Evolutionary conservation across 148 eudicot genomes (phyloP).

Genomic region (Cornus suecica): DNA sequence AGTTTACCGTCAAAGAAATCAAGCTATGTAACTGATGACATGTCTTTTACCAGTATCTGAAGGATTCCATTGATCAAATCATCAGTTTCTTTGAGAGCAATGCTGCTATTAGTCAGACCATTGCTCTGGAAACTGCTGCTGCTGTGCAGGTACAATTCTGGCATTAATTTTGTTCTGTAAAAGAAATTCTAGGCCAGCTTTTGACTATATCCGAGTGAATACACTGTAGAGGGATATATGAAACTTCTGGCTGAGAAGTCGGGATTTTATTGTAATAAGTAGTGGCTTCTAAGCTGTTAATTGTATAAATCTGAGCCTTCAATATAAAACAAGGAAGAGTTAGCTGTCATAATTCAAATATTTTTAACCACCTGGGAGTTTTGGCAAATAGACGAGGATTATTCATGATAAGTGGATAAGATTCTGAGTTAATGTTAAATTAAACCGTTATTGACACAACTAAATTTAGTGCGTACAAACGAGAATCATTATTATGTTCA

Average conservation of each 20-base stretch:
- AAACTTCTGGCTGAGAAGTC: neutral
- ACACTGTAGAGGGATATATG: neutral
- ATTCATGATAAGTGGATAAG: neutral
- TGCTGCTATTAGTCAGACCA: slow-evolving; percentile 65
- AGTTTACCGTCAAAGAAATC: neutral
- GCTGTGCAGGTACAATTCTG: slow-evolving; percentile 76
- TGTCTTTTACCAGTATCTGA: slow-evolving; percentile 65
- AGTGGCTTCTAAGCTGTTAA: neutral
- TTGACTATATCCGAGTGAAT: neutral
- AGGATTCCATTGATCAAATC: slow-evolving; percentile 80
- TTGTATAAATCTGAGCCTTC: neutral
- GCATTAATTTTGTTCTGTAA: neutral
- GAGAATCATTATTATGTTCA: neutral
- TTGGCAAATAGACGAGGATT: neutral
- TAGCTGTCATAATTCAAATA: neutral
- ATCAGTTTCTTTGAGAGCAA: slow-evolving; percentile 75
- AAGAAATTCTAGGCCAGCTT: neutral
- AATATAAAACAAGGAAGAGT: neutral
- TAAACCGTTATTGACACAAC: neutral
- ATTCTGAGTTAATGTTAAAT: neutral
- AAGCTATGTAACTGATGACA: slow-evolving; percentile 15
- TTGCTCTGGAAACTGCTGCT: slow-evolving; percentile 95
- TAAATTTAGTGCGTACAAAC: neutral
- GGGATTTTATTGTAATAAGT: neutral
- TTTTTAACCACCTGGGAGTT: neutral